Conservation (phyloP, 129 eudicot genomes). For the Ambrosia trifida region DNA sequence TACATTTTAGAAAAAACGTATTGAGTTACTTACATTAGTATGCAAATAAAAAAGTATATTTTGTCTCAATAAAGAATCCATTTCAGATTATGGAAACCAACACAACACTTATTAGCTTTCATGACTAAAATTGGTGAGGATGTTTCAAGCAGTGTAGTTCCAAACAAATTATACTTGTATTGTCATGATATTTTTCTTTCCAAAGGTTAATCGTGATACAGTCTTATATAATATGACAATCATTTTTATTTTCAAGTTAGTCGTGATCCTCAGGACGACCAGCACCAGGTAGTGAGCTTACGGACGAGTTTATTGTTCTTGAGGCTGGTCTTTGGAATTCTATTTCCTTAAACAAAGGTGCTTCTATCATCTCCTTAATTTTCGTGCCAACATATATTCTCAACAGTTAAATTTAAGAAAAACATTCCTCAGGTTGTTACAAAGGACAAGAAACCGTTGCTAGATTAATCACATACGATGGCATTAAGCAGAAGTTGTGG, state of each 20-base stretch:
- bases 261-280: slow-evolving; percentile 68
- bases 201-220: neutral
- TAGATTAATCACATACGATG: slow-evolving; percentile 87
- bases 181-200: neutral
- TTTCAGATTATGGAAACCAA: no score
- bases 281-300: slow-evolving; percentile 86
- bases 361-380: slow-evolving; percentile 5
- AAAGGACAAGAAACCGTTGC: slow-evolving; percentile 94
- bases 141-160: no score
- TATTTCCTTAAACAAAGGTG: slow-evolving; percentile 76
- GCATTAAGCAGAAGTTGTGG: slow-evolving; percentile 82
- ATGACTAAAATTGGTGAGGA: no score
- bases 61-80: no score
- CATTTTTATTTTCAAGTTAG: slow-evolving; percentile 14
- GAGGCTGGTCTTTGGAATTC: slow-evolving; percentile 95
- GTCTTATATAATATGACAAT: neutral
- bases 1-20: neutral
- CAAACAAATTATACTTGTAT: neutral
- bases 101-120: no score
- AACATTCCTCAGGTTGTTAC: slow-evolving; percentile 61
- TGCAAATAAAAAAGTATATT: neutral
- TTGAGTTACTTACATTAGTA: neutral
- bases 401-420: slow-evolving; percentile 6
- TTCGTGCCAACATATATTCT: neutral
- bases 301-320: slow-evolving; percentile 77